Percentiles rank a stretch among this genome's conserved stretches.
These are phyloP conservation scores for Chlorophyllum brunneum DNA, from an alignment of 768 basidiomycete genomes.

Conservation along the genomic window DNA sequence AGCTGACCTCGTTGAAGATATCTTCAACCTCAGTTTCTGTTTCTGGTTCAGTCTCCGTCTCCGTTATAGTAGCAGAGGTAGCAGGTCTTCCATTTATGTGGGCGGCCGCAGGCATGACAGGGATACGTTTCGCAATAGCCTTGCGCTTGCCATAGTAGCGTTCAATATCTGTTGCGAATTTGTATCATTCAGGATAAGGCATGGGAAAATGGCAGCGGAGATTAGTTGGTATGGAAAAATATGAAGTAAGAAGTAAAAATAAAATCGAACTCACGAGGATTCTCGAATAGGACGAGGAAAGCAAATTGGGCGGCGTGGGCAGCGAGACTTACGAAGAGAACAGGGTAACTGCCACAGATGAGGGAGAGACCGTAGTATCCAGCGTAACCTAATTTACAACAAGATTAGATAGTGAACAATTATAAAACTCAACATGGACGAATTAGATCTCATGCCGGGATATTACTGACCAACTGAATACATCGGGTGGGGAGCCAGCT, in stretches of 20 bases:
- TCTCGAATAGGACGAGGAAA: slow-evolving; percentile 94
- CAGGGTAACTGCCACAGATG: slow-evolving; percentile 83
- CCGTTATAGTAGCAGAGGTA: slow-evolving; percentile 40
- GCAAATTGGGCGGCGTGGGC: slow-evolving; percentile 96
- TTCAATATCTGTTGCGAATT: slow-evolving; percentile 69
- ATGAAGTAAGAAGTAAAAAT: not conserved
- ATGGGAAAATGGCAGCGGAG: slow-evolving; percentile 1
- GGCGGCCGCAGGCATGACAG: slow-evolving; percentile 34
- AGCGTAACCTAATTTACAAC: slow-evolving; percentile 69
- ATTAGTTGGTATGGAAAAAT: slow-evolving; percentile 3
- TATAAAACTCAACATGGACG: no score
- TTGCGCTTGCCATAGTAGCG: slow-evolving; percentile 92
- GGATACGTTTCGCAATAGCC: slow-evolving; percentile 81
- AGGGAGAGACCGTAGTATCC: slow-evolving; percentile 96
- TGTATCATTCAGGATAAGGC: not conserved
- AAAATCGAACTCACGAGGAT: slow-evolving; percentile 70
- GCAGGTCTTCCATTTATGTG: slow-evolving; percentile 7
- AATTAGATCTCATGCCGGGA: no score
- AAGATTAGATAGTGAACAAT: not conserved
- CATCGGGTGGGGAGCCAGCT: slow-evolving; percentile 92
- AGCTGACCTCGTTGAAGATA: not conserved
- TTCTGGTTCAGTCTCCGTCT: slow-evolving; percentile 66
- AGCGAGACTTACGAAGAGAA: slow-evolving; percentile 89
- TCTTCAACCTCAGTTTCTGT: slow-evolving; percentile 46
- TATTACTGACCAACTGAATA: slow-evolving; percentile 68